Conservation (phyloP, 2,329 filamentous ascomycete species). For the Sordariomycetes sp. region DNA sequence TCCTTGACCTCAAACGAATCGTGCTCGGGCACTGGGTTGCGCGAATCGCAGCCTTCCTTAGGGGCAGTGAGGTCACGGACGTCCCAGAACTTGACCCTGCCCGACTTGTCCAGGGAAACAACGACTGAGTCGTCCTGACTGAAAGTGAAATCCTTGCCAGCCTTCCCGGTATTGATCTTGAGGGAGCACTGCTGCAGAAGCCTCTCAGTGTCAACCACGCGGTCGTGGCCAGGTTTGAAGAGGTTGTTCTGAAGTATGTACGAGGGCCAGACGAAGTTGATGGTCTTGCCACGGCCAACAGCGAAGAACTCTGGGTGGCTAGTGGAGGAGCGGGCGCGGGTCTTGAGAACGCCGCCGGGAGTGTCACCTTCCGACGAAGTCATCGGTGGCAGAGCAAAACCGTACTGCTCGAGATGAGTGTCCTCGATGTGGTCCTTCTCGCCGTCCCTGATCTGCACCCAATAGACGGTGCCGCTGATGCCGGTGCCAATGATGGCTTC, state of each 20-base stretch:
- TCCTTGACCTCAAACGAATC: constrained; percentile 69
- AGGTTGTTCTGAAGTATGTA: constrained; percentile 54
- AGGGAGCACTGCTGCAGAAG: constrained; percentile 80
- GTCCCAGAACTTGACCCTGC: constrained; percentile 97
- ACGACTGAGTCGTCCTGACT: constrained; percentile 94
- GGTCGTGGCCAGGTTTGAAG: constrained; percentile 55
- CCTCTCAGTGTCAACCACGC: constrained; percentile 75
- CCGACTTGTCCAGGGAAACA: constrained; percentile 93
- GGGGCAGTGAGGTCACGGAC: constrained; percentile 64
- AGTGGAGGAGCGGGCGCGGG: constrained; percentile 81
- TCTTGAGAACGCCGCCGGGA: constrained; percentile 89
- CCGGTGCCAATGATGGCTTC: constrained; percentile 89
- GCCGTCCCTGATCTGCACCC: constrained; percentile 70
- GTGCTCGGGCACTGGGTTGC: constrained; percentile 42
- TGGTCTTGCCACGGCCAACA: constrained; percentile 90
- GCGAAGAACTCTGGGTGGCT: constrained; percentile 90
- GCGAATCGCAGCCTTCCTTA: constrained; percentile 40
- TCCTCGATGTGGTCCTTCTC: constrained; percentile 74
- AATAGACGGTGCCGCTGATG: constrained; percentile 94
- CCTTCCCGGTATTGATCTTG: constrained; percentile 94
- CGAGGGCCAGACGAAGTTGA: constrained; percentile 74
- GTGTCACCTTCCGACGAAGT: constrained; percentile 81
- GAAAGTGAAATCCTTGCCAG: constrained; percentile 96
- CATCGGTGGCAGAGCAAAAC: constrained; percentile 83
- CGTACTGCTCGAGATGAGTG: constrained; percentile 71